Conservation (phyloP, 1,139 yeast species). For the Scheffersomyces cryptocercus region DNA sequence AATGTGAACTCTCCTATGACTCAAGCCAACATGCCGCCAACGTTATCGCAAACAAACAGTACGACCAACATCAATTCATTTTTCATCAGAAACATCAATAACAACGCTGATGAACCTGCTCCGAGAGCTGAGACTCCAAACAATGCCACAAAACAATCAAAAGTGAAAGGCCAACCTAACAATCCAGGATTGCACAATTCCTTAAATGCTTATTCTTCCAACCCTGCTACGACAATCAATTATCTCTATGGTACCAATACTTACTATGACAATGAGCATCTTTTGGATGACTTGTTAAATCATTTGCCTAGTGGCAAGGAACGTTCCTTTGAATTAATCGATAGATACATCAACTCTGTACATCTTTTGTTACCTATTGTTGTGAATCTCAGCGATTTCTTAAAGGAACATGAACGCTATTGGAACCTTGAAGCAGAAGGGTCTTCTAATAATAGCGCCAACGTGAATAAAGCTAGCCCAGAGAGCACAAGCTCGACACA, state of each 20-base stretch:
- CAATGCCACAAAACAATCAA: background rate
- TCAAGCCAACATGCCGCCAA: constrained; percentile 1
- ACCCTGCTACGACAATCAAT: constrained; percentile 42
- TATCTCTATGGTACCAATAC: constrained; percentile 47
- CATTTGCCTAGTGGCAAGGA: constrained; percentile 40
- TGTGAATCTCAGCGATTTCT: constrained; percentile 43
- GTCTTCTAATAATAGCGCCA: background rate
- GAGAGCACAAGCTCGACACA: constrained; percentile 11
- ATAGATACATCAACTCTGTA: constrained; percentile 51
- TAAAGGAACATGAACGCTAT: constrained; percentile 48
- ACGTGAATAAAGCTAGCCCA: constrained; percentile 1
- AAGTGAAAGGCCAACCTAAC: constrained; percentile 10
- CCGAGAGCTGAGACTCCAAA: constrained; percentile 1
- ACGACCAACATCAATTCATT: constrained; percentile 24
- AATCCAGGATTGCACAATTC: constrained; percentile 27
- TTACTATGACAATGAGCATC: constrained; percentile 38
- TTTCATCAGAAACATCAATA: constrained; percentile 16
- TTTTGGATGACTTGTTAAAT: constrained; percentile 35
- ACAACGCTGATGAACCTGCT: constrained; percentile 11
- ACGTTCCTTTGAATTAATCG: constrained; percentile 50
- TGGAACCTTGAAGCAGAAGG: constrained; percentile 35
- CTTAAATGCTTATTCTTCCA: constrained; percentile 31
- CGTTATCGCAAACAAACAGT: constrained; percentile 13
- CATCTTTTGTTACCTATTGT: constrained; percentile 56
- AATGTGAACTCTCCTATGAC: constrained; percentile 4